These are phyloP conservation scores for Phylloporus sp. DNA, from an alignment of 768 basidiomycete genomes.

Conservation along the genomic window DNA sequence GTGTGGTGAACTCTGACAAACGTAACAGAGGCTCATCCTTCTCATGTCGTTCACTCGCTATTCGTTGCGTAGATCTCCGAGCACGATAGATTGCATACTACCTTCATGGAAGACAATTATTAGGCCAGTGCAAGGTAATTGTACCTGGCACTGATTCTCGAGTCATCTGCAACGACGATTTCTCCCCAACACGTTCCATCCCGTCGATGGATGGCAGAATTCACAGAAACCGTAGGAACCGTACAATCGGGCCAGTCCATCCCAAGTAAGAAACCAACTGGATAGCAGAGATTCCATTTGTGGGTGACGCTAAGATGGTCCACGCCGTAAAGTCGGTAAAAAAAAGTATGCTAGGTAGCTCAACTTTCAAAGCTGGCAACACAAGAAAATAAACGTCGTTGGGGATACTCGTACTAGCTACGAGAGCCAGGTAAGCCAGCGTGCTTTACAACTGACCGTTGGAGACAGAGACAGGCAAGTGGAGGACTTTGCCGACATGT, in stretches of 20 bases:
- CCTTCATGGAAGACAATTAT: slow-evolving; percentile 14
- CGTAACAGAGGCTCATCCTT: neutral
- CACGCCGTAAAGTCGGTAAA: too few relatives aligned
- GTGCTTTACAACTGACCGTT: too few relatives aligned
- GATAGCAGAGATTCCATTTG: too few relatives aligned
- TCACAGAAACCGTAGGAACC: neutral
- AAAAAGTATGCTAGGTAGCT: too few relatives aligned
- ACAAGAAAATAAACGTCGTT: too few relatives aligned
- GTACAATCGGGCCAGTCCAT: slow-evolving; percentile 26
- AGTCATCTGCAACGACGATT: slow-evolving; percentile 34
- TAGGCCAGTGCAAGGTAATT: slow-evolving; percentile 26
- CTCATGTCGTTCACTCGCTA: slow-evolving; percentile 32
- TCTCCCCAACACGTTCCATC: slow-evolving; percentile 20
- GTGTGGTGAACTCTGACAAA: neutral
- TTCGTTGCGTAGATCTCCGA: too few relatives aligned
- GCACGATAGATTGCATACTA: too few relatives aligned
- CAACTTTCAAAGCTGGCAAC: too few relatives aligned
- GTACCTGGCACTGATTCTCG: slow-evolving; percentile 25
- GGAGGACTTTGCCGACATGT: too few relatives aligned
- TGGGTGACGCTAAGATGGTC: neutral
- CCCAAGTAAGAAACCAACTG: slow-evolving; percentile 12
- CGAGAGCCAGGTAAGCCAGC: too few relatives aligned
- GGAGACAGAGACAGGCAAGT: too few relatives aligned
- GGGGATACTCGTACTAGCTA: too few relatives aligned
- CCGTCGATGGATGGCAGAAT: neutral